Evolutionary conservation across 306 rosid species (phyloP), one percentile per base, ranked within the genome.

Genomic region (Chamaecrista fasciculata): DNA sequence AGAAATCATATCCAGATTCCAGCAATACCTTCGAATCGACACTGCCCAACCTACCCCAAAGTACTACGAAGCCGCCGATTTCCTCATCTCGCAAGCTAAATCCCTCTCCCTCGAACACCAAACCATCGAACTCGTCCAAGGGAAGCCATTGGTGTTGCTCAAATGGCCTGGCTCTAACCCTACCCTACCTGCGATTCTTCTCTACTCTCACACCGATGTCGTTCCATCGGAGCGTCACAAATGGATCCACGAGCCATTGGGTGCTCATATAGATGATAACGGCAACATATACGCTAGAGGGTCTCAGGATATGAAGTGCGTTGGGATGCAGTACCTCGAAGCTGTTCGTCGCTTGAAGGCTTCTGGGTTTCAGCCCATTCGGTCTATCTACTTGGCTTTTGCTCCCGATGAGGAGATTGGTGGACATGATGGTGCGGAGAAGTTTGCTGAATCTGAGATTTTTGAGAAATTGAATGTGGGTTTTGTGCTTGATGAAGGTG

Each of bases 281-380:
- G 95, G 96, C 0, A 68, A 73, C 40, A 68, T 90, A 7, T 85
- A 71, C 53, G 97, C 97, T 18, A 70, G 98, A 73, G 97, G 97
- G 19, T 86, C 98, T 3, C 97, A 94, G 78, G 97, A 90, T 47
- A 93, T 88, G 96, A 93, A 94, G 85, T 94, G 98, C 78, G 94
- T 94, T 12, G 90, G 97, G 1, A 64, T 90, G 87, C 98, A 94
- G 79, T 90, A 94, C 76, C 82, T 94, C 18, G 98, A 94, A 78
- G 98, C 97, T 16, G 59, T 94, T 74, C 84, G 97, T 3, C 75
- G 75, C 16, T 77, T 94, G 44, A 83, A 80, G 77, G 79, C 79
- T 11, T 64, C 76, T 36, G 80, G 79, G 37, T 94, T 86, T 49
- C 43, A 40, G 11, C 99, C 99, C 8, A 49, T 69, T 42, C 81